A percentile compares a stretch with the other conserved stretches of the same genome.
phyloP scores from a whole-genome alignment of 73 alveolate species.

The Tetrahymena borealis region DNA sequence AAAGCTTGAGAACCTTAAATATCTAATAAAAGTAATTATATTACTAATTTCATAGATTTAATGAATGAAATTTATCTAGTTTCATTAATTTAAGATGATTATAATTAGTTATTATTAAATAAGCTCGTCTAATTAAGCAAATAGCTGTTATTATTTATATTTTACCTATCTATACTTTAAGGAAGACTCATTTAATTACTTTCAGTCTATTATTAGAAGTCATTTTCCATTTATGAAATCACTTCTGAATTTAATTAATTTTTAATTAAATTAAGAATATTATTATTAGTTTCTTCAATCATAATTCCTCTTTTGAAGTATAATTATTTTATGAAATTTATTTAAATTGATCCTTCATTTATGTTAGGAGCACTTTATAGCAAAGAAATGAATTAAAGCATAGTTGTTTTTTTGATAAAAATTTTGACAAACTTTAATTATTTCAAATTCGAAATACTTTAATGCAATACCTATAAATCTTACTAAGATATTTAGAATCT shows the following conservation, averaged over 20 bases:
- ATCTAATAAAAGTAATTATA: not conserved
- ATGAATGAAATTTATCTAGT: no score
- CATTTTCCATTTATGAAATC: no score
- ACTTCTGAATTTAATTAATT: no score
- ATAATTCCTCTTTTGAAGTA: not conserved
- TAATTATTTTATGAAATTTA: not conserved
- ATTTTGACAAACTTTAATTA: not conserved
- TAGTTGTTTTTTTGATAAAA: not conserved
- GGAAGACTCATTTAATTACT: no score
- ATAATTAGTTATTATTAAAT: no score
- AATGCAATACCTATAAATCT: not conserved
- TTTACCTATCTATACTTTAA: no score
- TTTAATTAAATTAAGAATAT: not conserved
- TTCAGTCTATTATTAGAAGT: no score
- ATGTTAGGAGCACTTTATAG: not conserved
- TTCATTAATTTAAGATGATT: no score
- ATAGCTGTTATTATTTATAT: no score
- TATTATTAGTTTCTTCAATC: not conserved
- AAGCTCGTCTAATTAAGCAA: no score
- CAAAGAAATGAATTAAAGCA: not conserved
- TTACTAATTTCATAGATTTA: not conserved
- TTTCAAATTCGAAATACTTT: not conserved
- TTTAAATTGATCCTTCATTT: not conserved
- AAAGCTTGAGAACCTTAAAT: not conserved
- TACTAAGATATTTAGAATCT: no score